Conservation (phyloP, 257 asterid genomes). For the Capsicum chinense region DNA sequence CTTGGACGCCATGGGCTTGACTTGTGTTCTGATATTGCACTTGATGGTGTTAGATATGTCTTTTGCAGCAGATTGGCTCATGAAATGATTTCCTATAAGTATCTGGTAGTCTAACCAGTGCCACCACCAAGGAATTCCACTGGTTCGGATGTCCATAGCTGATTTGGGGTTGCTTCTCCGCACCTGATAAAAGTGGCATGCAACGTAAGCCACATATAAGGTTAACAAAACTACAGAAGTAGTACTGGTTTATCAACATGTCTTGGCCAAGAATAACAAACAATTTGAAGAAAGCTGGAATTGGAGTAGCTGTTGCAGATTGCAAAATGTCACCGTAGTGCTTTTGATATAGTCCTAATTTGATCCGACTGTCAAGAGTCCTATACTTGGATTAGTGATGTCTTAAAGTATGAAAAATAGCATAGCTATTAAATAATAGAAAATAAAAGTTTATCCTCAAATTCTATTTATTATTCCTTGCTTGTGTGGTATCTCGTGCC, state of each 20-base stretch:
- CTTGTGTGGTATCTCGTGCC: too few relatives aligned
- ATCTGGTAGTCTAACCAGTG: conserved; percentile 86
- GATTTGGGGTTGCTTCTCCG: conserved; percentile 63
- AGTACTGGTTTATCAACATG: not conserved
- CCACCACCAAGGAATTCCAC: conserved; percentile 96
- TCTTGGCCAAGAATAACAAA: conserved; percentile 1
- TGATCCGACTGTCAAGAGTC: too few relatives aligned
- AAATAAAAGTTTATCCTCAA: too few relatives aligned
- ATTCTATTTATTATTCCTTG: too few relatives aligned
- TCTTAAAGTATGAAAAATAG: too few relatives aligned
- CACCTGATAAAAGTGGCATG: conserved; percentile 41
- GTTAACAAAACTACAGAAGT: not conserved
- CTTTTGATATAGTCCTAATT: too few relatives aligned
- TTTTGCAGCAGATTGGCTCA: conserved; percentile 49
- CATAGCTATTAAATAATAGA: too few relatives aligned
- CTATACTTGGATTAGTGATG: too few relatives aligned
- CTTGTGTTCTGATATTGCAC: conserved; percentile 61
- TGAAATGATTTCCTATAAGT: conserved; percentile 50
- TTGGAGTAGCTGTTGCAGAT: too few relatives aligned
- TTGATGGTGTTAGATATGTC: conserved; percentile 55
- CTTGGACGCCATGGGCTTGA: conserved; percentile 55
- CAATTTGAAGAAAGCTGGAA: not conserved
- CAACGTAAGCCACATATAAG: conserved; percentile 6
- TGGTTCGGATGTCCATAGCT: conserved; percentile 51
- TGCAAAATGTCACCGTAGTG: too few relatives aligned